Base-by-base conservation (phyloP, 352 stramenopile genomes). In the Phytopythium mirpurense region DNA sequence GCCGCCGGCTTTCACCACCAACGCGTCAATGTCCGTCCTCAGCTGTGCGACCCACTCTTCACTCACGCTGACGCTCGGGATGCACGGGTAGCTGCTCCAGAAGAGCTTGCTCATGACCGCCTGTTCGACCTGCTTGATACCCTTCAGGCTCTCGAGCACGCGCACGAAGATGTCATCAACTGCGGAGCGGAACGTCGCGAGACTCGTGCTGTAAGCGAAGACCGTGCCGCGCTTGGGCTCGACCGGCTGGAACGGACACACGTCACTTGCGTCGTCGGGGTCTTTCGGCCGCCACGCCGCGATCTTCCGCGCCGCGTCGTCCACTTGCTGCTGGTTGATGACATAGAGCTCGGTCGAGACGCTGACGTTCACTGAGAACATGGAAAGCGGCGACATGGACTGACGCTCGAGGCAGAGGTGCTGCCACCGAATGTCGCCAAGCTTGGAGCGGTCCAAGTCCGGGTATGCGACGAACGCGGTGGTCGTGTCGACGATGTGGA, bases 101-200 rank as follows among this genome's bases (percentile, higher is more conserved):
- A 98, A 98, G 0, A 98, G 72, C 56, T 95, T 94, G 58, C 95
- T 90, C 93, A 98, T 98, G 27, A 98, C 90, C 23, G 78, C 67
- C 36, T 95, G 79, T 65, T 98, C 93, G 10, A 93, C 79, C 58
- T 93, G 83, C 52, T 88, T 90, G 59, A 93, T 91, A 46, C 77
- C 79, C 59, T 90, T 91, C 6, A 91, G 56, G 34, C 81, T 89
- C 34, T 93, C 83, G 7, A 90, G 63, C 62, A 87, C 89, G 26
- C 87, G 90, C 50, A 83, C 68, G 32, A 91, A 88, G 35, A 91
- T 77, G 21, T 89, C 79, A 26, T 84, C 48, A 8, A 93, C 65
- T 1, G 73, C 61, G 0, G 55, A 55, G 40, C 80, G 86, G 61
- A 90, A 91, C 12, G 67, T 78, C 1, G 57, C 43, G 19, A 88